phyloP scores from a whole-genome alignment of 2,329 filamentous ascomycete species.

The Cordyceps pruinosa region DNA sequence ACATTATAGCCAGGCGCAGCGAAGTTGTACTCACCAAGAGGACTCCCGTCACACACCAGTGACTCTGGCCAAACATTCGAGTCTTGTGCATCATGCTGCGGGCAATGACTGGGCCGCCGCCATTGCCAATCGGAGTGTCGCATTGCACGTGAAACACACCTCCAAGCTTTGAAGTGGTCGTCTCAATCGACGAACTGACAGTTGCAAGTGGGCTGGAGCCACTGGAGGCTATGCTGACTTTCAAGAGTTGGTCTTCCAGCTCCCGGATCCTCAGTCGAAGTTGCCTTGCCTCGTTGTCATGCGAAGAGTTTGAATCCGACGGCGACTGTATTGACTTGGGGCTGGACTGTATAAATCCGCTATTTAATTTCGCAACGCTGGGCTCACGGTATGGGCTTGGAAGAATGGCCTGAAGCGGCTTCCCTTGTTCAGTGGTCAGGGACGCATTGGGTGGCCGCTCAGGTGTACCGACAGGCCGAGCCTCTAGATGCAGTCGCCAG shows the following conservation, averaged over 20 bases:
- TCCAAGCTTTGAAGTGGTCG: constrained; percentile 29
- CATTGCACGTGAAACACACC: constrained; percentile 38
- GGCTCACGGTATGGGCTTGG: not conserved
- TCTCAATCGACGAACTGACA: constrained; percentile 28
- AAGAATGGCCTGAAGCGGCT: not conserved
- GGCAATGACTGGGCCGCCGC: constrained; percentile 26
- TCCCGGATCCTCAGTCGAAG: constrained; percentile 29
- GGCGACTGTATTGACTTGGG: constrained; percentile 8
- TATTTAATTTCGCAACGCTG: not conserved
- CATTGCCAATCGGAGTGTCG: constrained; percentile 27
- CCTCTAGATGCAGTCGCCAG: constrained; percentile 28
- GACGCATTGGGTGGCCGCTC: not conserved
- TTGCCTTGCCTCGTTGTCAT: constrained; percentile 12
- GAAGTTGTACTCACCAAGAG: constrained; percentile 38
- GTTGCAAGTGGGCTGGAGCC: not conserved
- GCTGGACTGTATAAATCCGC: not conserved
- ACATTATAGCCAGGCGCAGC: no score
- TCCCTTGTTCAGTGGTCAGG: not conserved
- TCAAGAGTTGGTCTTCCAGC: constrained; percentile 37
- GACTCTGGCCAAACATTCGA: constrained; percentile 49
- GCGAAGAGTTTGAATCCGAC: constrained; percentile 5
- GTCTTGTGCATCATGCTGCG: constrained; percentile 48
- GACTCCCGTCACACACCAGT: constrained; percentile 45
- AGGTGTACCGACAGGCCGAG: constrained; percentile 11
- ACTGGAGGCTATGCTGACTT: constrained; percentile 4